These are phyloP conservation scores for Pinus tabuliformis DNA, from an alignment of 75 land plant species.

Conservation along the genomic window DNA sequence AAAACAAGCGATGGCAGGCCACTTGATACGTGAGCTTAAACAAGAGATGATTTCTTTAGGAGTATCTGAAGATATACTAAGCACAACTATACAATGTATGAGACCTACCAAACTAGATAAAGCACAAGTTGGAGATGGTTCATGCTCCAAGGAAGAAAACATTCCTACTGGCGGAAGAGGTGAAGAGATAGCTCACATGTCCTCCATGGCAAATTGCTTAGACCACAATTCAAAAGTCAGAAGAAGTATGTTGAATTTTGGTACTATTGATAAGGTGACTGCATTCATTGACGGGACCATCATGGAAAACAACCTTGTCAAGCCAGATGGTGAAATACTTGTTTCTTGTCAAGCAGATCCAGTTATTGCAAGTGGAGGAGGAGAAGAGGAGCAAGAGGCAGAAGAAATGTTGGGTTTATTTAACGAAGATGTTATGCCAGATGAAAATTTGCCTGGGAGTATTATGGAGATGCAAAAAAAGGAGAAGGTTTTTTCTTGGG, in stretches of 20 bases:
- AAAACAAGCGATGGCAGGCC: slow-evolving; percentile 56
- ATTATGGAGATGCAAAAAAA: slow-evolving; percentile 49
- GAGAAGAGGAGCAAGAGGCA: too few relatives aligned
- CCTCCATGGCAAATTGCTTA: neutral
- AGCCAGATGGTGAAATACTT: too few relatives aligned
- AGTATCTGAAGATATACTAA: slow-evolving; percentile 43
- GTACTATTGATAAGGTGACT: neutral
- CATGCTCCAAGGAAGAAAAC: neutral
- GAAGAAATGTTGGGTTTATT: too few relatives aligned
- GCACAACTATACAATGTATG: neutral
- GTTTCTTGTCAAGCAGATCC: too few relatives aligned
- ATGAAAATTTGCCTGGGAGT: slow-evolving; percentile 34
- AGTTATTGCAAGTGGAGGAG: too few relatives aligned
- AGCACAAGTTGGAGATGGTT: neutral
- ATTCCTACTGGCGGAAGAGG: too few relatives aligned
- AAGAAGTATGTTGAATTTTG: neutral
- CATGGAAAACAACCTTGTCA: neutral
- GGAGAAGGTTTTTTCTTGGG: slow-evolving; percentile 35
- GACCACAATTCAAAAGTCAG: neutral
- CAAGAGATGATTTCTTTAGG: slow-evolving; percentile 71
- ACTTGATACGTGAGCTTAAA: slow-evolving; percentile 67
- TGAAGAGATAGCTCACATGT: neutral
- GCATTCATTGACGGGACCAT: neutral
- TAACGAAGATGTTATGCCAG: slow-evolving; percentile 47
- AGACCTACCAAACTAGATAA: neutral